phyloP scores from a whole-genome alignment of 2,329 filamentous ascomycete genomes.

The Ceratocystis papillata region DNA sequence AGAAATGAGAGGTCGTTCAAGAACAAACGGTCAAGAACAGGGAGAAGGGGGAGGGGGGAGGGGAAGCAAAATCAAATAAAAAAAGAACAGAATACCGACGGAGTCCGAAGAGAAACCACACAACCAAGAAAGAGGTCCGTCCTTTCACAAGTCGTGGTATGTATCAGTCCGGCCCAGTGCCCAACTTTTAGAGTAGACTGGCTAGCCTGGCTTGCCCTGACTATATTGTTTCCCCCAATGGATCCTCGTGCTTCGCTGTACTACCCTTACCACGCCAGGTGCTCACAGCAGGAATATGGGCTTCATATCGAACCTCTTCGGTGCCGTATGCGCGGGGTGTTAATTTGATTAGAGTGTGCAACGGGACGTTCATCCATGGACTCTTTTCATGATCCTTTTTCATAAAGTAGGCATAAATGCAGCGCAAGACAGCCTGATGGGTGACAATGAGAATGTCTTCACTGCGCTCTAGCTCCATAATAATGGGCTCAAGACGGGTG shows the following conservation, averaged over 20 bases:
- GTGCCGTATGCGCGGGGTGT: conserved; percentile 92
- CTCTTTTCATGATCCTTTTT: conserved; percentile 86
- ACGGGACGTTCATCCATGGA: conserved; percentile 96
- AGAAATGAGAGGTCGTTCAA: neutral
- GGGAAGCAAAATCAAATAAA: neutral
- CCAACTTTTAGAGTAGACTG: too few relatives aligned
- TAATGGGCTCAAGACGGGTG: conserved; percentile 94
- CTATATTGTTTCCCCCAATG: conserved; percentile 32
- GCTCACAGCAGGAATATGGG: conserved; percentile 88
- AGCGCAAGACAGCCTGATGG: conserved; percentile 90
- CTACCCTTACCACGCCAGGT: conserved; percentile 93
- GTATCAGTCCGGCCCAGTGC: too few relatives aligned
- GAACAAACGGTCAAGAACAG: neutral
- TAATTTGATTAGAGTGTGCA: conserved; percentile 93
- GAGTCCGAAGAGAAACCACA: neutral
- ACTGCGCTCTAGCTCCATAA: conserved; percentile 94
- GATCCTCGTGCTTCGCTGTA: conserved; percentile 74
- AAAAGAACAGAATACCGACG: neutral
- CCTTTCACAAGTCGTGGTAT: too few relatives aligned
- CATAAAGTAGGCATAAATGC: conserved; percentile 99
- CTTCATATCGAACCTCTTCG: conserved; percentile 74
- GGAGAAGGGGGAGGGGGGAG: too few relatives aligned
- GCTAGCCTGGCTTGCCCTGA: conserved; percentile 5
- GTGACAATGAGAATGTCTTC: conserved; percentile 98
- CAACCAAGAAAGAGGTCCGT: neutral